Percentiles rank a stretch among this genome's conserved stretches.
Conservation (phyloP, 768 basidiomycete genomes). For the Kwoniella heveanensis region DNA sequence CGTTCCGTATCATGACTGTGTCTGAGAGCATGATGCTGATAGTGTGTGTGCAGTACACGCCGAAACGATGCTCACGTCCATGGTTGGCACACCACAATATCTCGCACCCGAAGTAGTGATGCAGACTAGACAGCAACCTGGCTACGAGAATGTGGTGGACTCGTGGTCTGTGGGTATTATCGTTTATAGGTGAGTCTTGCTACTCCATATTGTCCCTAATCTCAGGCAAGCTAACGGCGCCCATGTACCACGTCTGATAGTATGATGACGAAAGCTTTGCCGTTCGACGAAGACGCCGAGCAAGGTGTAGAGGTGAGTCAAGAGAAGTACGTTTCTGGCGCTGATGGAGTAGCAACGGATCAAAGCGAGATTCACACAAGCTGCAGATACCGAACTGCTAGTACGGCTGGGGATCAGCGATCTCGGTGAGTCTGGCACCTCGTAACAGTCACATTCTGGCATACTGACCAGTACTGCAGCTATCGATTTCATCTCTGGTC, state of each 20-base stretch:
- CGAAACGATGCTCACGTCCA: slow-evolving; percentile 64
- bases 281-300: slow-evolving; percentile 77
- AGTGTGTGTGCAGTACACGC: slow-evolving; percentile 27
- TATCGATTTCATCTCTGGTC: slow-evolving; percentile 66
- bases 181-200: slow-evolving; percentile 73
- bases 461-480: slow-evolving; percentile 57
- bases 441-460: not conserved
- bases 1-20: no score
- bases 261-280: slow-evolving; percentile 75
- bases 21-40: not conserved
- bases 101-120: slow-evolving; percentile 87
- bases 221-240: not conserved
- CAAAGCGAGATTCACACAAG: slow-evolving; percentile 37
- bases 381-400: slow-evolving; percentile 66
- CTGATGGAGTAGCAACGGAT: slow-evolving; percentile 45
- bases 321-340: slow-evolving; percentile 33
- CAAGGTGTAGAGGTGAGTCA: slow-evolving; percentile 61
- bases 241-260: slow-evolving; percentile 27
- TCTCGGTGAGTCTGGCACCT: slow-evolving; percentile 59
- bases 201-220: not conserved
- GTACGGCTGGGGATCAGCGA: slow-evolving; percentile 57
- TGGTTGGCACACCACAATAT: slow-evolving; percentile 95
- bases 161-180: slow-evolving; percentile 97
- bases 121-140: slow-evolving; percentile 60
- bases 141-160: slow-evolving; percentile 87